Percentiles rank a stretch among this genome's conserved stretches.
These are phyloP conservation scores for Lipomyces kockii DNA, from an alignment of 805 yeast genomes.

Conservation along the genomic window DNA sequence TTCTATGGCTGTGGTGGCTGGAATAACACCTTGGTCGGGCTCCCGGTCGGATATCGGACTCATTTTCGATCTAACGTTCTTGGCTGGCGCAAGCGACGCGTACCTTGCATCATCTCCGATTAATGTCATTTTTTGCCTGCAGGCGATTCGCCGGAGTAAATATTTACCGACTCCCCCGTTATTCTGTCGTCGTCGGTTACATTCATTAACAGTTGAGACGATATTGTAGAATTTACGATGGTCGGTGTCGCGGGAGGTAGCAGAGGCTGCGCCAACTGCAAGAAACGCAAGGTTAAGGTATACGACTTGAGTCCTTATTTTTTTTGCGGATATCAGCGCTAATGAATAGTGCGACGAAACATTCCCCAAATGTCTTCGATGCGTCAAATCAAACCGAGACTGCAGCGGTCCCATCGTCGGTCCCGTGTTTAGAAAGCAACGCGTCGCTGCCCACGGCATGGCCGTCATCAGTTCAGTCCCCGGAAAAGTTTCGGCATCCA, in stretches of 20 bases:
- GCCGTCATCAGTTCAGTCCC: background rate
- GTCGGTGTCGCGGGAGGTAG: constrained; percentile 37
- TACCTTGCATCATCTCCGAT: background rate
- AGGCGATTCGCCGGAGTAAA: background rate
- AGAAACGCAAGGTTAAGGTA: constrained; percentile 31
- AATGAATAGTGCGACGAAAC: constrained; percentile 25
- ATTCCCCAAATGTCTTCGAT: constrained; percentile 15
- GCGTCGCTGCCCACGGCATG: background rate
- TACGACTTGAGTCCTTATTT: background rate
- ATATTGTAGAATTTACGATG: constrained; percentile 12
- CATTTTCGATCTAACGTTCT: no score
- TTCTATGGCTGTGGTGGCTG: no score
- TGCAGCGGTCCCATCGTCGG: constrained; percentile 12
- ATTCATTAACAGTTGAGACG: background rate
- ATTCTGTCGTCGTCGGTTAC: background rate
- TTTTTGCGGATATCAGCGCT: background rate
- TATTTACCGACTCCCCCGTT: background rate
- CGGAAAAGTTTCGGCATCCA: background rate
- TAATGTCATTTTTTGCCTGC: background rate
- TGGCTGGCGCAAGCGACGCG: background rate
- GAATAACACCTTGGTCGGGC: no score
- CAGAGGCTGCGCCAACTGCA: constrained; percentile 31
- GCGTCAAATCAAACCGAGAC: constrained; percentile 6
- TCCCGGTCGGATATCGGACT: no score
- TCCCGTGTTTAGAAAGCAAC: constrained; percentile 10